These are phyloP conservation scores for Actinomortierella wolfii DNA, from an alignment of 371 early-diverging fungal species.

Conservation along the genomic window DNA sequence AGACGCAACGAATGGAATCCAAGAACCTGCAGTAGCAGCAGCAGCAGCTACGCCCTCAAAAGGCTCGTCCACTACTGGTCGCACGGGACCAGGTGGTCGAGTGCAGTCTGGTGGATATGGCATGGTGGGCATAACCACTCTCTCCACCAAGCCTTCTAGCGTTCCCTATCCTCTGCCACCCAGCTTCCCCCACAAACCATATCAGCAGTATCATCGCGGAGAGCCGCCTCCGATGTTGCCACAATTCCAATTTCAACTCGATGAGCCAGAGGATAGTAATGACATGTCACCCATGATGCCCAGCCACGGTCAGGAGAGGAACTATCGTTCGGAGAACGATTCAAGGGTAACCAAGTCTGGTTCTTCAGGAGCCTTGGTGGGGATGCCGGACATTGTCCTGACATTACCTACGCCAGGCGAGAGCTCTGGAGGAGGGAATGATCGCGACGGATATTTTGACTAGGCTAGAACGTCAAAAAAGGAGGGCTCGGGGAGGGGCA, in stretches of 20 bases:
- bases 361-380: background rate
- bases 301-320: background rate
- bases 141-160: too few relatives aligned
- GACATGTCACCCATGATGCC: constrained; percentile 2
- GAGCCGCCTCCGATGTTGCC: background rate
- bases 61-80: background rate
- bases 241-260: background rate
- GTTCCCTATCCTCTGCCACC: too few relatives aligned
- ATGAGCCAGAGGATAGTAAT: background rate
- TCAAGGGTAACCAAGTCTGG: background rate
- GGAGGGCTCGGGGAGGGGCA: too few relatives aligned
- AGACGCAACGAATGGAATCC: background rate
- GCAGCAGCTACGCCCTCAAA: background rate
- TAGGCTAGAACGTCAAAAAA: too few relatives aligned
- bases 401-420: constrained; percentile 38
- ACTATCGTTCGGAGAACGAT: background rate
- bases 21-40: too few relatives aligned
- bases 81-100: too few relatives aligned
- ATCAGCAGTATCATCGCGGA: background rate
- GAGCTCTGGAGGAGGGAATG: too few relatives aligned
- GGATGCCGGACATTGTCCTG: constrained; percentile 36
- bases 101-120: constrained; percentile 21
- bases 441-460: too few relatives aligned
- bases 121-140: constrained; percentile 3
- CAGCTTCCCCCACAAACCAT: too few relatives aligned